A percentile compares a stretch with the other conserved stretches of the same genome.
Conservation (phyloP, 176 grass and related monocot species). For the Triticum timopheevii region DNA sequence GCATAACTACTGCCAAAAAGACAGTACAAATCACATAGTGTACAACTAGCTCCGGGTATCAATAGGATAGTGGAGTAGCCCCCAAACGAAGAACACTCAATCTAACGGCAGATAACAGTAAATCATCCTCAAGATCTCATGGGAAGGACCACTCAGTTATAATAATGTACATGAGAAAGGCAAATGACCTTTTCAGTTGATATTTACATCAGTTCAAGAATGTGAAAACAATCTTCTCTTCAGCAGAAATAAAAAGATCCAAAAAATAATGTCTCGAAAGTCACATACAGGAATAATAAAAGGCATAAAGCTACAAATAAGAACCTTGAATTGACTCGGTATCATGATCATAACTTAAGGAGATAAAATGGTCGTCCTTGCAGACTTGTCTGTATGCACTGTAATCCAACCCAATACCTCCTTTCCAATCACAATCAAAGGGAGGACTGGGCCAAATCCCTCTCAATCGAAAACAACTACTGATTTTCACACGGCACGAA, state of each 20-base stretch:
- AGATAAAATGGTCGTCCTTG: background rate
- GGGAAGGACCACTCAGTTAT: background rate
- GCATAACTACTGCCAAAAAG: background rate
- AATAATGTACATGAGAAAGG: background rate
- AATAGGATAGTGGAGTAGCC: background rate
- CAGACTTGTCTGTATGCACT: background rate
- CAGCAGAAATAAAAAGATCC: background rate
- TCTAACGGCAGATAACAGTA: background rate
- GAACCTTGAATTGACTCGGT: background rate
- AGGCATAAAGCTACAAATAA: background rate
- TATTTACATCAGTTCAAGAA: background rate
- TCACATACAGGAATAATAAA: background rate
- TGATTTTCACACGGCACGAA: background rate
- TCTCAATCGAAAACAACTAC: background rate
- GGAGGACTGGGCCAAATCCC: background rate
- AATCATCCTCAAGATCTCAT: background rate
- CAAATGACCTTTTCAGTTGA: background rate
- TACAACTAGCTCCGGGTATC: background rate
- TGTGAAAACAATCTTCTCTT: background rate
- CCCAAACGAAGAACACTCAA: background rate
- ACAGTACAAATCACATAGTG: background rate
- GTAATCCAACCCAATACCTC: background rate
- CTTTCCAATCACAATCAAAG: background rate
- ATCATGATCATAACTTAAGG: background rate
- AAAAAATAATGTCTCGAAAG: background rate